Evolutionary conservation across 805 yeast genomes (phyloP), one percentile per base, ranked within the genome.

Genomic region (Metschnikowia cerradonensis): DNA sequence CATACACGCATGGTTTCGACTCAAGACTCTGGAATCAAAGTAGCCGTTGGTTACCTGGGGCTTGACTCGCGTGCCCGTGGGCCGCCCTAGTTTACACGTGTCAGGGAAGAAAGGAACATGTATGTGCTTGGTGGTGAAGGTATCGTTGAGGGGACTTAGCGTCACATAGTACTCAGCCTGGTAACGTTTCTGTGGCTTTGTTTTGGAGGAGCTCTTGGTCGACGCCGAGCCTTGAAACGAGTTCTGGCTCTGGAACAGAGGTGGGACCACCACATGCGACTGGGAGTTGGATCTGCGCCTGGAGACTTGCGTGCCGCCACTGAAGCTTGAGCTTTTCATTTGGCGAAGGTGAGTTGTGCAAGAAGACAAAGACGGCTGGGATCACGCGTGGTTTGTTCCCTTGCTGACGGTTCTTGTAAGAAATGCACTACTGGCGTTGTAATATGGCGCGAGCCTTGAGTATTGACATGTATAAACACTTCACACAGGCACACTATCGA

Each of bases 1-100:
- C 55, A 94, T 71, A 60, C 88, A 92, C 0, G 99, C 99, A 69
- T 94, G 99, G 62, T 88, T 94, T 57, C 99, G 75, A 17, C 95
- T 85, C 42, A 94, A 77, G 10, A 95, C 98, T 30, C 98, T 75
- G 10, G 97, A 89, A 68, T 94, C 98, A 63, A 94, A 94, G 65
- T 80, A 91, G 0, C 98, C 99, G 65, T 95, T 95, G 35, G 87
- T 84, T 2, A 88, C 73, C 54, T 77, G 80, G 35, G 81, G 82
- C 50, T 76, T 75, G 42, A 77, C 73, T 54, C 76, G 78, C 2
- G 88, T 75, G 56, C 86, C 87, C 15, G 88, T 84, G 43, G 96
- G 98, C 49, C 99, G 79, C 1, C 99, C 99, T 22, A 94, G 74
- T 63, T 89, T 89, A 47, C 91, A 70, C 3, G 89, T 83, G 13